Evolutionary conservation across 345 rosid species (phyloP).

Genomic region (Erysimum cheiranthoides): DNA sequence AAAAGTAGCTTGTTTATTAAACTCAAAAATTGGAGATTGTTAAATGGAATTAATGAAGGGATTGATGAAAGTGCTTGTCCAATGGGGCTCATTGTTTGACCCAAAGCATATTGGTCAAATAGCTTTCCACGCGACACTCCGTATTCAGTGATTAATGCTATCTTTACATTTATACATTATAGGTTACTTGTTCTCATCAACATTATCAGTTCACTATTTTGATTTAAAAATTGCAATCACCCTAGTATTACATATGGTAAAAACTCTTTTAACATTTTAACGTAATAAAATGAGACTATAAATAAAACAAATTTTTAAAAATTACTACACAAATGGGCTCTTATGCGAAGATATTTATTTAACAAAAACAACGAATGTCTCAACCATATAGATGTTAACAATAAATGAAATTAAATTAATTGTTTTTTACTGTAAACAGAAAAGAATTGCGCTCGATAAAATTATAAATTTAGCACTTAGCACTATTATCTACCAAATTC

Average conservation of each 20-base stretch:
- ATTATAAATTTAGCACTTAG: background rate
- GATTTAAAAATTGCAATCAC: background rate
- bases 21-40: background rate
- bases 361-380: no score
- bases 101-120: constrained; percentile 32
- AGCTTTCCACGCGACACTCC: constrained; percentile 8
- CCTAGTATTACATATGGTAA: no score
- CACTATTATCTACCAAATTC: background rate
- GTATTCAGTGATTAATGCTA: constrained; percentile 12
- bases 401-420: no score
- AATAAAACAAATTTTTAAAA: no score
- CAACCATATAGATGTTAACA: no score
- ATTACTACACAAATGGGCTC: no score
- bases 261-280: no score
- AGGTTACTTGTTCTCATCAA: background rate
- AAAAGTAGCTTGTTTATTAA: background rate
- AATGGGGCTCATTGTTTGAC: constrained; percentile 34
- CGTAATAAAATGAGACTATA: no score
- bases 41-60: background rate
- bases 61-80: constrained; percentile 29
- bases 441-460: background rate
- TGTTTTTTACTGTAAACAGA: background rate
- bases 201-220: background rate
- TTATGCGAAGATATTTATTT: no score
- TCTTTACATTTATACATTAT: background rate